phyloP scores from a whole-genome alignment of 768 basidiomycete genomes.

The Clitopilus hobsonii region DNA sequence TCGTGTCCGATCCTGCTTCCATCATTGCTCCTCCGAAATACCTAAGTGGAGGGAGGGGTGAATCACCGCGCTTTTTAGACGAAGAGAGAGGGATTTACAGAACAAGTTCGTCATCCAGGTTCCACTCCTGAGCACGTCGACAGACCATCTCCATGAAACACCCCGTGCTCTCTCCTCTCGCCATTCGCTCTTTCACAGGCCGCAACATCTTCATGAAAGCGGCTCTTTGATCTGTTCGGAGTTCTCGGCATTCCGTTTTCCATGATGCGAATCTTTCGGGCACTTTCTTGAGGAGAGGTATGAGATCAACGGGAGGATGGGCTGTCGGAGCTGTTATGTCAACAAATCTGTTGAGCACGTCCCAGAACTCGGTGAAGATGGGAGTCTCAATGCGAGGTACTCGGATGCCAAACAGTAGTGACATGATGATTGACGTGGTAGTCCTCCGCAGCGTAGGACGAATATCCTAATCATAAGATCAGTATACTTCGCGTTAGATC shows the following conservation, averaged over 20 bases:
- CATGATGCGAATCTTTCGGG: conserved; percentile 13
- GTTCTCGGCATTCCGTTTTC: conserved; percentile 8
- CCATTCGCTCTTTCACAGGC: conserved; percentile 4
- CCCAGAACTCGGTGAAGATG: background rate
- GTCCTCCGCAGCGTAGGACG: background rate
- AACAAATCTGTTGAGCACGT: background rate
- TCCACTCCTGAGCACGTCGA: conserved; percentile 7
- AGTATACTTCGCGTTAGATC: background rate
- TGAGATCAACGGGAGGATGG: conserved; percentile 3
- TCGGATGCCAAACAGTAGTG: background rate
- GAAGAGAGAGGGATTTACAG: background rate
- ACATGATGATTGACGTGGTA: background rate
- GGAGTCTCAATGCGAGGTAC: background rate
- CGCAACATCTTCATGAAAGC: conserved; percentile 6
- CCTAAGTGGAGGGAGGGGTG: too few species aligned
- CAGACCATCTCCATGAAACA: conserved; percentile 19
- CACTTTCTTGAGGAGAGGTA: conserved; percentile 8
- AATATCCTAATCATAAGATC: background rate
- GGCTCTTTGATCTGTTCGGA: conserved; percentile 1
- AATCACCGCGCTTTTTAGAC: too few species aligned
- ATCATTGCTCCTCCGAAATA: conserved; percentile 20
- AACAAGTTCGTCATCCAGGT: background rate
- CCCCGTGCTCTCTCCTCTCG: conserved; percentile 14
- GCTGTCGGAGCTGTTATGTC: background rate
- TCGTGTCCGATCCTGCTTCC: conserved; percentile 24